Percentiles rank a stretch among this genome's conserved stretches.
These are phyloP conservation scores for Oryza punctata DNA, from an alignment of 176 grass and related monocot genomes.

Conservation along the genomic window DNA sequence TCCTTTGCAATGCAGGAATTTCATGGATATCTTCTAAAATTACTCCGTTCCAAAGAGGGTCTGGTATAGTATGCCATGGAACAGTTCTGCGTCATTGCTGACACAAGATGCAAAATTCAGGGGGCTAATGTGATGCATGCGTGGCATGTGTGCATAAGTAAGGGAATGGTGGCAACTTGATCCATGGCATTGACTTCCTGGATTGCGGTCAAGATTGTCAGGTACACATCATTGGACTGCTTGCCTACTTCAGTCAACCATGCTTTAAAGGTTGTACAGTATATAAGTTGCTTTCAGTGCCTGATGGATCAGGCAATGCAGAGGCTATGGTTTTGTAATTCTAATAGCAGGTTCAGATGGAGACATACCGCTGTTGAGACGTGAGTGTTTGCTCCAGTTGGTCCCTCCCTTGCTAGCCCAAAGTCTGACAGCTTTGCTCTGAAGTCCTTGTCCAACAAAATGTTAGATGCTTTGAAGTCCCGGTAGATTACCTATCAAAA, in stretches of 20 bases:
- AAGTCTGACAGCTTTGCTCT: constrained; percentile 84
- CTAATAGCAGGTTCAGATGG: background rate
- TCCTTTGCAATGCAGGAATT: background rate
- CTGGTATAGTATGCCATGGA: background rate
- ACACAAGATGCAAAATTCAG: background rate
- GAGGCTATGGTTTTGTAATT: background rate
- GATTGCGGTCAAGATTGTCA: background rate
- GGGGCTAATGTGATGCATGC: background rate
- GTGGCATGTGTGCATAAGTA: background rate
- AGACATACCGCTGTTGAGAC: constrained; percentile 86
- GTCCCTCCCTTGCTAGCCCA: constrained; percentile 85
- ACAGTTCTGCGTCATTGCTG: background rate
- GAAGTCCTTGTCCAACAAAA: constrained; percentile 87
- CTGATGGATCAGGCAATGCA: constrained; percentile 4
- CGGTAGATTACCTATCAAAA: constrained; percentile 86
- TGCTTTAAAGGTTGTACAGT: background rate
- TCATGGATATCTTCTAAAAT: background rate
- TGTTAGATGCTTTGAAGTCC: constrained; percentile 95
- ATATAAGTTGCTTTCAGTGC: background rate
- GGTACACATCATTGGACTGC: background rate
- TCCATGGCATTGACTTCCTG: constrained; percentile 6
- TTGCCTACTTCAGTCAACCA: constrained; percentile 9
- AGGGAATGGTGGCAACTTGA: background rate
- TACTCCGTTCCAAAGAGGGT: background rate
- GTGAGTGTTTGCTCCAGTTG: constrained; percentile 70